Evolutionary conservation across 2,329 filamentous ascomycete genomes (phyloP).

Genomic region (Mycosphaerella arachidis): DNA sequence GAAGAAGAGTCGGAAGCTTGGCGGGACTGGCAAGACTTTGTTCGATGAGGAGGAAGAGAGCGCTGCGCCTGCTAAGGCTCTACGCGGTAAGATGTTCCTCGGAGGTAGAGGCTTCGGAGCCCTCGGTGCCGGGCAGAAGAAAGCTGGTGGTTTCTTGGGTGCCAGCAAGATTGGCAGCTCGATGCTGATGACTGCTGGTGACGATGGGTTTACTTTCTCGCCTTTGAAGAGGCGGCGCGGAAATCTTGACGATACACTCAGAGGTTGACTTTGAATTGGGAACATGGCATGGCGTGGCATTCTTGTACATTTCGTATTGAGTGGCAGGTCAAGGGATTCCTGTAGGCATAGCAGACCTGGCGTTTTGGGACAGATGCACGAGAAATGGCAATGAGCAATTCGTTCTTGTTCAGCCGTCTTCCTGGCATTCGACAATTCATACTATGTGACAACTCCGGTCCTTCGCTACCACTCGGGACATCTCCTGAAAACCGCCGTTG

Average conservation of each 20-base stretch:
- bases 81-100: constrained; percentile 26
- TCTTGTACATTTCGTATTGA: not conserved
- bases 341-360: not conserved
- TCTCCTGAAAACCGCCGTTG: too few species aligned
- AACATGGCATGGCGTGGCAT: not conserved
- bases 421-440: not conserved
- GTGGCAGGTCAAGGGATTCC: not conserved
- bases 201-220: constrained; percentile 37
- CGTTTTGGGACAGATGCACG: not conserved
- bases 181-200: constrained; percentile 27
- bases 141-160: constrained; percentile 24
- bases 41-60: constrained; percentile 38
- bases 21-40: constrained; percentile 36
- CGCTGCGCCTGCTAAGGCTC: constrained; percentile 21
- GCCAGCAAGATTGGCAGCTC: constrained; percentile 26
- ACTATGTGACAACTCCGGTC: too few species aligned
- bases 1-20: constrained; percentile 36
- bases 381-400: not conserved
- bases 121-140: constrained; percentile 27
- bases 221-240: constrained; percentile 34
- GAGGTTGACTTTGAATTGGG: constrained; percentile 15
- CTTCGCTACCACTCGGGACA: too few species aligned
- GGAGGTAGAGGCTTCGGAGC: constrained; percentile 32
- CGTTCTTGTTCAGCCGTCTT: not conserved
- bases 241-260: constrained; percentile 32